These are phyloP conservation scores for Yarrowia deformans DNA, from an alignment of 805 yeast species.

Conservation along the genomic window DNA sequence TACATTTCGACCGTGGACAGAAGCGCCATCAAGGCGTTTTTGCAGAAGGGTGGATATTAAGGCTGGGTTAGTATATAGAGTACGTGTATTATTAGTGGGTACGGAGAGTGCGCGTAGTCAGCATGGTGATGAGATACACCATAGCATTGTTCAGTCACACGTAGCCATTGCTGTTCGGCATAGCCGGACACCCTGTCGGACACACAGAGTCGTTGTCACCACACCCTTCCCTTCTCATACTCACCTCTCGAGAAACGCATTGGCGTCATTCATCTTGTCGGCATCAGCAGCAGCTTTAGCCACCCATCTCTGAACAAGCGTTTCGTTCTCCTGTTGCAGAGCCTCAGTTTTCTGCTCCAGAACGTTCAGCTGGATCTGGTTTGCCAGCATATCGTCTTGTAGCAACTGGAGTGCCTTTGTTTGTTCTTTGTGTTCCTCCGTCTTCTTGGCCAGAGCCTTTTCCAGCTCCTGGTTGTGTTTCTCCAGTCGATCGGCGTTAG, in stretches of 20 bases:
- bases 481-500: conserved; percentile 22
- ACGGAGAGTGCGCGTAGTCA: neutral
- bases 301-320: conserved; percentile 66
- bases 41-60: conserved; percentile 11
- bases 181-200: no score
- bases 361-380: conserved; percentile 65
- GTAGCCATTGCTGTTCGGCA: neutral
- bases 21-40: conserved; percentile 36
- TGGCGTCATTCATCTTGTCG: conserved; percentile 62
- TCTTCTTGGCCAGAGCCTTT: conserved; percentile 15
- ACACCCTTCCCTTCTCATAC: neutral
- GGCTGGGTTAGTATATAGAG: conserved; percentile 29
- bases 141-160: neutral
- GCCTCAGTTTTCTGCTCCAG: conserved; percentile 50
- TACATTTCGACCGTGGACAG: conserved; percentile 73
- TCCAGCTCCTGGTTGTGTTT: conserved; percentile 29
- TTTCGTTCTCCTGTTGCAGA: conserved; percentile 58
- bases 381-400: conserved; percentile 71
- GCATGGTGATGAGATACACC: no score
- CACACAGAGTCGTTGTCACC: neutral
- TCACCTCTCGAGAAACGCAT: conserved; percentile 48
- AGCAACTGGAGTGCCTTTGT: conserved; percentile 61
- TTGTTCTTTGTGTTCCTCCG: conserved; percentile 34
- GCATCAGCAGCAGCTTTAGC: conserved; percentile 65
- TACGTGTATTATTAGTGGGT: conserved; percentile 2